phyloP scores from a whole-genome alignment of 768 basidiomycete species.

The Porpolomopsis calyptriformis region DNA sequence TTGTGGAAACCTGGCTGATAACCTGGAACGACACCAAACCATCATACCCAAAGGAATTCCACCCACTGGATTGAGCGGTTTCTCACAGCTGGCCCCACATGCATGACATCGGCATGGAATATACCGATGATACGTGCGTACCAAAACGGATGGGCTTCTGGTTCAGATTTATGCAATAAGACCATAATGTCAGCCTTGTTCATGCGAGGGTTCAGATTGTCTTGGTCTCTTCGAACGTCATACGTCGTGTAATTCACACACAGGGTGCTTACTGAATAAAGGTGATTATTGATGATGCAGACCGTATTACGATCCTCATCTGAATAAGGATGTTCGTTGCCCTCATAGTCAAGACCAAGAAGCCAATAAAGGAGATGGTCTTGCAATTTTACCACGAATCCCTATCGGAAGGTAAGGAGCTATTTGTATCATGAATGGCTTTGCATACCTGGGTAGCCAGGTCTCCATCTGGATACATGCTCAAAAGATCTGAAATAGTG shows the following conservation, averaged over 20 bases:
- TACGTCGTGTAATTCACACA: conserved; percentile 19
- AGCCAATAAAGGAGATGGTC: conserved; percentile 21
- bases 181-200: conserved; percentile 31
- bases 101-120: conserved; percentile 1
- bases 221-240: conserved; percentile 25
- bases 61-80: conserved; percentile 10
- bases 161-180: conserved; percentile 12
- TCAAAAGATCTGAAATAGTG: not conserved
- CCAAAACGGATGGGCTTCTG: conserved; percentile 5
- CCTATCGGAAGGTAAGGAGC: conserved; percentile 6
- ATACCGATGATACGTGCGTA: conserved; percentile 1
- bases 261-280: conserved; percentile 22
- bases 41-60: conserved; percentile 9
- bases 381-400: conserved; percentile 19
- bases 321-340: conserved; percentile 12
- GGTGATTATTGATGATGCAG: conserved; percentile 15
- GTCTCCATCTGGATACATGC: not conserved
- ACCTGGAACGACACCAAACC: conserved; percentile 3
- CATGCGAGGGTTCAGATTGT: conserved; percentile 28
- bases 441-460: not conserved
- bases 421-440: not conserved
- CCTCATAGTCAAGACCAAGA: conserved; percentile 6
- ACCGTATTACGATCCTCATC: conserved; percentile 13
- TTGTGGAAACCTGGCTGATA: conserved; percentile 9
- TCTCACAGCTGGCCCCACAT: conserved; percentile 10